Conservation (phyloP, 768 basidiomycete genomes). For the Naganishia friedmannii region DNA sequence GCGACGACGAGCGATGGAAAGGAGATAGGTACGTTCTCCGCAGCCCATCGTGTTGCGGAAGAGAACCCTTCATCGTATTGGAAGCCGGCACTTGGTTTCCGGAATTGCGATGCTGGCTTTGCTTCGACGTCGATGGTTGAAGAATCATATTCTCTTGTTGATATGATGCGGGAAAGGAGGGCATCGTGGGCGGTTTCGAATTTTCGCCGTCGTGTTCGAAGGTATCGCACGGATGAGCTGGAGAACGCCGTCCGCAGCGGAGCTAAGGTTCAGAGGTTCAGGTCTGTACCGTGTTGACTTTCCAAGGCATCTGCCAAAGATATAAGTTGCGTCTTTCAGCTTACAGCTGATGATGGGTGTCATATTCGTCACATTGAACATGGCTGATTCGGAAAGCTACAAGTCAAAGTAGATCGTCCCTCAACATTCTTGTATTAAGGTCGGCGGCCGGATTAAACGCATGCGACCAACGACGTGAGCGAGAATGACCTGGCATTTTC, state of each 20-base stretch:
- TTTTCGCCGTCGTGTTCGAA: slow-evolving; percentile 5
- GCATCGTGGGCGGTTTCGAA: background rate
- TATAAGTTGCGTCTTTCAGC: too few relatives aligned
- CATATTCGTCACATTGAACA: background rate
- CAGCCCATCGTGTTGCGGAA: slow-evolving; percentile 1
- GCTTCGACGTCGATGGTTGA: background rate
- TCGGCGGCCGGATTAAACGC: background rate
- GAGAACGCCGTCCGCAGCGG: background rate
- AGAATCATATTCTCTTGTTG: background rate
- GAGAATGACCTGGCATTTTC: background rate
- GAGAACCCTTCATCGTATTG: background rate
- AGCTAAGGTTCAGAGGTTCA: too few relatives aligned
- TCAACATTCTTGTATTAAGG: background rate
- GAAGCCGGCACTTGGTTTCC: background rate
- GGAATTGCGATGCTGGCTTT: background rate
- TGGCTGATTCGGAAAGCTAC: background rate
- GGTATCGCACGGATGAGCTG: background rate
- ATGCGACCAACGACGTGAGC: too few relatives aligned
- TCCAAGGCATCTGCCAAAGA: too few relatives aligned
- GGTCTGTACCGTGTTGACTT: too few relatives aligned
- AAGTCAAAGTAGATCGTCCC: background rate
- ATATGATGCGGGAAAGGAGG: background rate
- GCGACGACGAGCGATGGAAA: slow-evolving; percentile 19
- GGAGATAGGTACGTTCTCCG: slow-evolving; percentile 9
- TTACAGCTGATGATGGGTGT: too few relatives aligned